Base-by-base conservation (phyloP, 208 protist genomes). In the Trypanosoma mega region DNA sequence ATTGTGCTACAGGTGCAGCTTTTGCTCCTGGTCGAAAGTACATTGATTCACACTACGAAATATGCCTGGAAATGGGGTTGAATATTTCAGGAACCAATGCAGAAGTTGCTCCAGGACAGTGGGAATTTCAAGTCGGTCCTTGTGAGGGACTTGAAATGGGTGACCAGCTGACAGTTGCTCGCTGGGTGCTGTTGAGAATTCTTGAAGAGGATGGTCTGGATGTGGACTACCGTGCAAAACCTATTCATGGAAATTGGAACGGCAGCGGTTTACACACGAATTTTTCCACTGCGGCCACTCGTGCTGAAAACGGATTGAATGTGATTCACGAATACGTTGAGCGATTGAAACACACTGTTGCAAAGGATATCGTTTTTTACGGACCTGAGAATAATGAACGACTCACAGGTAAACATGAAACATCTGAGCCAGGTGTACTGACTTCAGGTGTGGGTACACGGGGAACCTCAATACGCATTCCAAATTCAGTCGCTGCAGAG, bases 91-190 rank as follows among this genome's bases (percentile, higher is more conserved):
- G 97, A n/a, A 96, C 94, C 20, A 98, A 98, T 74, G 96, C 83
- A 8, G 97, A 98, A 74, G 98, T 98, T 31, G 98, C 98, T 68
- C 94, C 97, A 51, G 92, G 84, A 7, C 97, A 99, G 81, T 99
- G 97, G 97, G 97, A 99, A 80, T 99, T 94, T 78, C 97, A 99
- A 83, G 88, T 99, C 9, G 93, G 97, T 26, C 85, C 84, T n/a
- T 92, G 84, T 58, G 83, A 92, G 41, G 88, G 88, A 11, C 46
- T 94, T 27, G 88, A 94, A 33, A 90, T 90, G 69, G 98, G 95
- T 53, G 97, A 99, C 76, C 92, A 99, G 62, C 48, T 99, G 53
- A 87, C 65, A 65, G 85, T 97, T 33, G 77, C 95, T 16, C 81
- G 97, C 31, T 98, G 90, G 90, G 80, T 98, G 16, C 80, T 98